Conservation (phyloP, 495 filamentous ascomycete genomes). For the Aspergillus bridgeri region DNA sequence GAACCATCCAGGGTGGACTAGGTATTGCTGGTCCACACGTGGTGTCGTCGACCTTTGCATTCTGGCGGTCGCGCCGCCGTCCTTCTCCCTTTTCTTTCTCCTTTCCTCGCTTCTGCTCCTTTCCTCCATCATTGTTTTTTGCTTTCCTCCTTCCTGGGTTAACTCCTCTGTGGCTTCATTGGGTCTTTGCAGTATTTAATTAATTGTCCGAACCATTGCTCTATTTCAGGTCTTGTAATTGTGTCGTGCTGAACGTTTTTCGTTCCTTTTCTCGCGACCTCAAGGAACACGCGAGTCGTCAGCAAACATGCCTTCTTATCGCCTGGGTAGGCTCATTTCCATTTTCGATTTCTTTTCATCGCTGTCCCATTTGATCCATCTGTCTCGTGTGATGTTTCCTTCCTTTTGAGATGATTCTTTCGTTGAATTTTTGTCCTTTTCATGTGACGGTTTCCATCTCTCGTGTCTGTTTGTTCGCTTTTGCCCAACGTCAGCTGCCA, state of each 20-base stretch:
- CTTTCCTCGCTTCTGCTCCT: no score
- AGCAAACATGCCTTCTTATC: constrained; percentile 19
- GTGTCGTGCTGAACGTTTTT: background rate
- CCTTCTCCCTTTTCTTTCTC: constrained; percentile 2
- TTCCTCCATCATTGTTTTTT: background rate
- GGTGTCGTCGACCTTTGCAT: no score
- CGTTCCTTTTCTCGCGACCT: background rate
- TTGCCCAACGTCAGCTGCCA: background rate
- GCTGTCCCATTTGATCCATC: background rate
- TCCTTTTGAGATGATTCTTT: background rate
- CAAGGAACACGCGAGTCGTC: background rate
- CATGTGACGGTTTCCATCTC: background rate
- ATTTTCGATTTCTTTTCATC: background rate
- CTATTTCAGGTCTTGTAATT: background rate
- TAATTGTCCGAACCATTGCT: background rate
- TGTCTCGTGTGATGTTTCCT: background rate
- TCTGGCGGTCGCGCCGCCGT: background rate
- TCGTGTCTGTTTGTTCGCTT: background rate
- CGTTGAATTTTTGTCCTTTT: background rate
- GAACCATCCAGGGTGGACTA: no score
- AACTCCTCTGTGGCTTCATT: background rate
- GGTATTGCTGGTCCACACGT: no score
- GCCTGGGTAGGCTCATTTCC: constrained; percentile 16
- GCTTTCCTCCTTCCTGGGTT: background rate
- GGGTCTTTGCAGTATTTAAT: background rate